phyloP scores from a whole-genome alignment of 1,139 yeast species.

The Geotrichum europaeum region DNA sequence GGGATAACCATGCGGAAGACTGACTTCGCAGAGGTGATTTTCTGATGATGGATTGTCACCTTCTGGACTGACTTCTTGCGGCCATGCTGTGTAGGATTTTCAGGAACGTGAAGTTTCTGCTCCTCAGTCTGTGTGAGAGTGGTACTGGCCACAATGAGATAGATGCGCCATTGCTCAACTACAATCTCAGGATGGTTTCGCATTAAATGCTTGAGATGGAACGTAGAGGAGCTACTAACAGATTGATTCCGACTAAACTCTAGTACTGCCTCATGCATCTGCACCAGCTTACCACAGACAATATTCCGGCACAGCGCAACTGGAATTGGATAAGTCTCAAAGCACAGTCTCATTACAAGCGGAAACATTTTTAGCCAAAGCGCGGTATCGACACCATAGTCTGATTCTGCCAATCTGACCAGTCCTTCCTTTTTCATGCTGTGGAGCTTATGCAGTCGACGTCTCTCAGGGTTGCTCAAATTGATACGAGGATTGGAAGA shows the following conservation, averaged over 20 bases:
- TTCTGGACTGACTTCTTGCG: conserved; percentile 62
- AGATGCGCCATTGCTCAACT: conserved; percentile 84
- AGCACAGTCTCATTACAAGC: conserved; percentile 60
- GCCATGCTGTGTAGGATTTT: conserved; percentile 42
- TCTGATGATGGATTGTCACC: conserved; percentile 78
- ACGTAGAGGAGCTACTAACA: conserved; percentile 18
- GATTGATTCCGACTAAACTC: conserved; percentile 49
- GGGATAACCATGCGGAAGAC: conserved; percentile 87
- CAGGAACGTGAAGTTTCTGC: conserved; percentile 62
- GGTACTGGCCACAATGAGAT: conserved; percentile 84
- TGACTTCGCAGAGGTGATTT: conserved; percentile 87
- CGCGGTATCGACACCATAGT: conserved; percentile 91
- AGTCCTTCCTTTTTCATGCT: conserved; percentile 57
- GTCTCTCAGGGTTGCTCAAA: conserved; percentile 75
- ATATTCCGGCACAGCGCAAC: conserved; percentile 91
- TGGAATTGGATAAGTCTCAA: conserved; percentile 83
- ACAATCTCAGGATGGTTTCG: conserved; percentile 60
- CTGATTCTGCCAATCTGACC: conserved; percentile 76
- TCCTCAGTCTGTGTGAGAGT: conserved; percentile 87
- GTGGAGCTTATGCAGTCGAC: conserved; percentile 59
- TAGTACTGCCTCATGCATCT: conserved; percentile 74
- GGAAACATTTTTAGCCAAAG: conserved; percentile 91
- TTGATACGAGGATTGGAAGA: conserved; percentile 47
- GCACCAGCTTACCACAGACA: conserved; percentile 83
- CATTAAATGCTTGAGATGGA: conserved; percentile 32